Evolutionary conservation across 495 filamentous ascomycete species (phyloP), one percentile per base, ranked within the genome.

Genomic region (Penicillium pulvis): DNA sequence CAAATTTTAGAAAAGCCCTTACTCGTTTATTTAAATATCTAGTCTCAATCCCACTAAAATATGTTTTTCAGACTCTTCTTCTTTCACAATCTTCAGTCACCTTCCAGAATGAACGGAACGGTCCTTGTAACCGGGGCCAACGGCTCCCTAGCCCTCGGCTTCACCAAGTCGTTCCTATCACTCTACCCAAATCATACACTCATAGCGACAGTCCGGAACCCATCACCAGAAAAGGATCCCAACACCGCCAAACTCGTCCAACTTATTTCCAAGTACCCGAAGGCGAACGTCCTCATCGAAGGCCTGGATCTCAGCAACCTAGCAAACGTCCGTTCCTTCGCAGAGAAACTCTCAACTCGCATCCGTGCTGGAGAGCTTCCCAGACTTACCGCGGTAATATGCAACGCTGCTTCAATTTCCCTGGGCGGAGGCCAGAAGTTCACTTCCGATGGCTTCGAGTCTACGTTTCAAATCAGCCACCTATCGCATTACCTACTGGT

Each of bases 381-480:
- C 0, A 72, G 62, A 0, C 61, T 83, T 30, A 60, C 56, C 20
- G 63, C 71, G 6, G 74, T 81, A 39, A 55, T 83, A 28, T 79
- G 73, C 65, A 82, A 81, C 56, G 79, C 80, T 0, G 75, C 68
- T 56, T 72, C 73, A 28, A 77, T 73, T 71, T 79, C 76, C 17
- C 60, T 81, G 3, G 55, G 58, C 30, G 30, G 43, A 19, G 65
- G 69, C 14, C 63, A 67, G 52, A 71, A 79, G 45, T 65, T 73
- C 31, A 79, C 76, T 0, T 55, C 39, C 2, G 79, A 80, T 55
- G 71, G 74, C 6, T 71, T 70, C 19, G 80, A 83, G 57, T 72
- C 70, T 35, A 74, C 70, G 16, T 73, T 81, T 16, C 75, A 79
- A 53, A 72, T 81, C 16, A 71, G 67, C 44, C 76, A 81, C 54